Base-by-base conservation (phyloP, 1,139 yeast genomes). In the Hanseniaspora sp. region DNA sequence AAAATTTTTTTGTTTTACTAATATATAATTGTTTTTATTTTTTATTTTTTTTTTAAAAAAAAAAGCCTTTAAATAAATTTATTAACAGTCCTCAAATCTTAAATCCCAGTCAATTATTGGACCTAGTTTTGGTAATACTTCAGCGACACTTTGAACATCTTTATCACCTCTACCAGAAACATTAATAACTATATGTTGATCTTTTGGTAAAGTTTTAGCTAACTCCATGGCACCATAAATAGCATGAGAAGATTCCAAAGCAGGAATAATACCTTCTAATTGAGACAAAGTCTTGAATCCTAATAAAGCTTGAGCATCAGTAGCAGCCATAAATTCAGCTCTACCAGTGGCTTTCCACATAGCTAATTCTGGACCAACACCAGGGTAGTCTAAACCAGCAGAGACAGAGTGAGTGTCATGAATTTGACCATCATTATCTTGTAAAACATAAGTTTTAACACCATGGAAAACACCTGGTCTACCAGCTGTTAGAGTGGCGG, bases 91-190 rank as follows among this genome's bases (percentile, higher is more conserved):
- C 64, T 85, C 92, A 63, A 92, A 92, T 69, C 98, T 80, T 67
- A 92, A 76, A 68, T 92, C 97, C 98, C 98, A 92, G 62, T 84
- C 92, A 66, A 92, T 90, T 68, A 82, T 68, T 53, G 92, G 94
- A 47, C 99, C 99, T 57, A 88, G 75, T 58, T 71, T 78, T 48
- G 98, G 98, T 66, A 92, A 76, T 52, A 83, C 80, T 69, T 92
- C 96, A 44, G 98, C 98, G 56, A 92, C 96, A 67, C 92, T 86
- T 72, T 90, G 96, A 39, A 92, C 98, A 68, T 92, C 99, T 74
- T 92, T 92, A 69, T 94, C 99, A 71, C 99, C 99, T 75, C 98
- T 86, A 64, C 99, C 99, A 53, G 96, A 86, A 57, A 92, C 79
- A 67, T 88, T 87, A 65, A 92, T 85, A 58, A 92, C 82, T 58